Evolutionary conservation across 768 basidiomycete genomes (phyloP), one percentile per base, ranked within the genome.

Genomic region (Kondoa malvinella): DNA sequence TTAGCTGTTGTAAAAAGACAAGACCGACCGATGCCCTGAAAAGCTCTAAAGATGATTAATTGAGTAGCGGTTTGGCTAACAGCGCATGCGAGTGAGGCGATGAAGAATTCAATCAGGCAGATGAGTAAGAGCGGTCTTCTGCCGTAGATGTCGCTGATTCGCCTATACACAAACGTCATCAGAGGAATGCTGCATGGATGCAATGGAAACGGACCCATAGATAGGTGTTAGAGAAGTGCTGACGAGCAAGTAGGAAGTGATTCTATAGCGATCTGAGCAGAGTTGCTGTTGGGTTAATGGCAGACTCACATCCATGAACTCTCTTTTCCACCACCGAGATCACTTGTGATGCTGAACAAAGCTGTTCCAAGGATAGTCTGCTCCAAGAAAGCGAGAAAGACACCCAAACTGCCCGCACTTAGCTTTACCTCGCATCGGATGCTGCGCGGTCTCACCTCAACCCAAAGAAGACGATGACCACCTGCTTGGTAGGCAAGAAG

Each of bases 1-100:
- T 8, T 50, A 50, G 21, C 40, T 8, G 8, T 57, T 30, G 50
- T 60, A 56, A 57, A 65, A 3, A 34, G 58, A 30, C 67, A 58
- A 27, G 67, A 57, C 34, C 67, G 58, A 26, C 29, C 34, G 4
- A 69, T 4, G 34, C 68, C 68, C 33, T 67, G 57, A 56, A 69
- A 69, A 14, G 40, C 67, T 27, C 68, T 50, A 34, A 69, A 69
- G 27, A 69, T 61, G 67, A 34, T 57, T 16, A 61, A 16, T 32
- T 32, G 31, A 61, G 25, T 25, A 27, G 59, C 16, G 8, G 26
- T 32, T 61, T 61, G 26, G 25, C 12, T n/a, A 8, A 32, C 8
- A 27, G 26, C 31, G 25, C 26, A 61, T 8, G 26, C 59, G 4
- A 27, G 59, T 8, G 12, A 12, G 16, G 31, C 59, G 59, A 61